Evolutionary conservation across 1,284 basidiomycete species (phyloP).

Genomic region (Lignosus rhinocerotis): DNA sequence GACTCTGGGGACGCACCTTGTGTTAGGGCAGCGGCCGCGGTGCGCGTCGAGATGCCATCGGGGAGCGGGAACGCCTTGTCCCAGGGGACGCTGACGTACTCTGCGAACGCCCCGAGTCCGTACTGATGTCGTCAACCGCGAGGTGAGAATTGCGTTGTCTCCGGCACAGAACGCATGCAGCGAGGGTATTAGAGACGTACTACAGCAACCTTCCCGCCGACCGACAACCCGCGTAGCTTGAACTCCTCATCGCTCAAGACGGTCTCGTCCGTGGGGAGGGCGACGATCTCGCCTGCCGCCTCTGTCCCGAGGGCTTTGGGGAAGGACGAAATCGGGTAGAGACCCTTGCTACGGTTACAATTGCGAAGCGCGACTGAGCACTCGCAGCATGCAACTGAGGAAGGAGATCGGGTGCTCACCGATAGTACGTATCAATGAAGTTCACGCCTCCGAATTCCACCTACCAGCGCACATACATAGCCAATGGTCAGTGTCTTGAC

Average conservation of each 20-base stretch:
- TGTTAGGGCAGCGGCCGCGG: constrained; percentile 64
- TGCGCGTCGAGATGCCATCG: constrained; percentile 54
- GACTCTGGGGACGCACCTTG: constrained; percentile 22
- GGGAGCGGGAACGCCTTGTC: constrained; percentile 57
- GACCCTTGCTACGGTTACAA: constrained; percentile 45
- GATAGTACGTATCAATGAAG: constrained; percentile 83
- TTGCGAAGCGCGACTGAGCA: not conserved
- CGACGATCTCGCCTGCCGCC: constrained; percentile 72
- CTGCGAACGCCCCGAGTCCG: constrained; percentile 34
- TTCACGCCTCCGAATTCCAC: constrained; percentile 75
- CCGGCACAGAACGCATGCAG: too few relatives aligned
- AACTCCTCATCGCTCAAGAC: constrained; percentile 58
- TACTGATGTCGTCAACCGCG: constrained; percentile 37
- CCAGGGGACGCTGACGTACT: constrained; percentile 31
- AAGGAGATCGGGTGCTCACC: constrained; percentile 36
- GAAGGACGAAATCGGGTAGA: constrained; percentile 59
- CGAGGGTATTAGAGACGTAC: constrained; percentile 39
- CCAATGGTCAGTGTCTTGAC: not conserved
- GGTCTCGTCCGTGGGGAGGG: constrained; percentile 62
- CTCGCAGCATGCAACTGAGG: not conserved
- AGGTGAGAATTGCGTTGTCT: not conserved
- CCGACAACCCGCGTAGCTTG: constrained; percentile 56
- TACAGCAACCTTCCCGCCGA: constrained; percentile 66
- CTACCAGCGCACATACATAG: constrained; percentile 31
- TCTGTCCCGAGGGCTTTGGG: constrained; percentile 84